phyloP scores from a whole-genome alignment of 176 grass and related monocot genomes.

The Leersia perrieri region DNA sequence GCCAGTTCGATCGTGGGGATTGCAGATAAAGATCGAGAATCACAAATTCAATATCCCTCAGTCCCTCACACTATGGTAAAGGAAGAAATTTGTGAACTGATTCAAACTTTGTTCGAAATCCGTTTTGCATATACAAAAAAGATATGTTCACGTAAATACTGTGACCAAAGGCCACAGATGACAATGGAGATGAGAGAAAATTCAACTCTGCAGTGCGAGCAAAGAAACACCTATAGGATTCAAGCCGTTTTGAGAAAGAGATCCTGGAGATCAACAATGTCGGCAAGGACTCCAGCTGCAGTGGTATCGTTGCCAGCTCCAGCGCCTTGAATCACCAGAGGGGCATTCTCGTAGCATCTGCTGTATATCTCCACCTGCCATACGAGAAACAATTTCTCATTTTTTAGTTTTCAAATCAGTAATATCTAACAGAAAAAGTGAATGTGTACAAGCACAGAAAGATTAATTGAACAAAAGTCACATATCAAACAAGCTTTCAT shows the following conservation, averaged over 20 bases:
- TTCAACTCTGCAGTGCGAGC: not conserved
- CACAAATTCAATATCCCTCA: too few species aligned
- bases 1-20: too few species aligned
- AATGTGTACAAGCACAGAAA: too few species aligned
- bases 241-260: slow-evolving; percentile 46
- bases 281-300: slow-evolving; percentile 82
- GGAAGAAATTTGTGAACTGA: not conserved
- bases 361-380: slow-evolving; percentile 91
- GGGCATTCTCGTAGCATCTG: slow-evolving; percentile 78
- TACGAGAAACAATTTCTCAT: not conserved
- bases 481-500: not conserved
- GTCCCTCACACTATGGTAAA: too few species aligned
- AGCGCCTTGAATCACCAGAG: slow-evolving; percentile 91
- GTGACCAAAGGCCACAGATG: not conserved
- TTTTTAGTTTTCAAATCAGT: not conserved
- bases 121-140: not conserved
- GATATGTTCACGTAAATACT: not conserved
- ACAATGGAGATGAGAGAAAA: not conserved
- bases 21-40: too few species aligned
- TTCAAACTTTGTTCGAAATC: not conserved
- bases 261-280: slow-evolving; percentile 82
- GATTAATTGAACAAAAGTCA: not conserved
- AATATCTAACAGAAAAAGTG: not conserved
- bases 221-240: not conserved
- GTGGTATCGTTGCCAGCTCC: slow-evolving; percentile 93